A percentile compares a stretch with the other conserved stretches of the same genome.
Conservation (phyloP, 2,329 filamentous ascomycete species). For the Magnaporthiopsis poae region DNA sequence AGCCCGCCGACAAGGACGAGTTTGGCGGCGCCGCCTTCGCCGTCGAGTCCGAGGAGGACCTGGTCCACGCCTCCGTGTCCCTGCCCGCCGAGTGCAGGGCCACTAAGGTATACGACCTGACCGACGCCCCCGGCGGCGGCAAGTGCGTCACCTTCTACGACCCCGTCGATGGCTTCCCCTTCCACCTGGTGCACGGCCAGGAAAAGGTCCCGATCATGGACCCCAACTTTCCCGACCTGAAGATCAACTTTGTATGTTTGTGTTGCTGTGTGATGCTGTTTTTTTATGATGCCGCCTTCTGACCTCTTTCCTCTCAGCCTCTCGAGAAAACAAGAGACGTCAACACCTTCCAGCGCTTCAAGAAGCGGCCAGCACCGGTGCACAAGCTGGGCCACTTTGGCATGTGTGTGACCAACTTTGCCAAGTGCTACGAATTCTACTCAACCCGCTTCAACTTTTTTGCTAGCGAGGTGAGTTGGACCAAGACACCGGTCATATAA, state of each 20-base stretch:
- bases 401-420: constrained; percentile 42
- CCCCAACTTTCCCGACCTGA: constrained; percentile 29
- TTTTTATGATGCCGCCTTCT: neutral
- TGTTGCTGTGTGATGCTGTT: too few species aligned
- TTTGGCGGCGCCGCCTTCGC: constrained; percentile 51
- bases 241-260: constrained; percentile 38
- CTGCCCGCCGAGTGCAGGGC: constrained; percentile 39
- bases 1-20: constrained; percentile 33
- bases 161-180: constrained; percentile 45
- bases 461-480: constrained; percentile 33
- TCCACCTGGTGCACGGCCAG: constrained; percentile 50
- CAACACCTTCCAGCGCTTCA: constrained; percentile 42
- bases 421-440: constrained; percentile 40
- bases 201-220: constrained; percentile 27
- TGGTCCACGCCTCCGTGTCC: constrained; percentile 37
- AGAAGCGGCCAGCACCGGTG: constrained; percentile 28
- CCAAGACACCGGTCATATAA: too few species aligned
- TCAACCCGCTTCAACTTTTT: constrained; percentile 39
- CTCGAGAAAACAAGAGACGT: constrained; percentile 40
- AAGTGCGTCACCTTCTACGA: constrained; percentile 42
- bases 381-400: constrained; percentile 49
- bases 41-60: constrained; percentile 45
- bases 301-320: constrained; percentile 26
- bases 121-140: constrained; percentile 45
- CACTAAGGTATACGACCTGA: constrained; percentile 36